Evolutionary conservation across 1,284 basidiomycete genomes (phyloP).

Genomic region (Ganoderma sinense): DNA sequence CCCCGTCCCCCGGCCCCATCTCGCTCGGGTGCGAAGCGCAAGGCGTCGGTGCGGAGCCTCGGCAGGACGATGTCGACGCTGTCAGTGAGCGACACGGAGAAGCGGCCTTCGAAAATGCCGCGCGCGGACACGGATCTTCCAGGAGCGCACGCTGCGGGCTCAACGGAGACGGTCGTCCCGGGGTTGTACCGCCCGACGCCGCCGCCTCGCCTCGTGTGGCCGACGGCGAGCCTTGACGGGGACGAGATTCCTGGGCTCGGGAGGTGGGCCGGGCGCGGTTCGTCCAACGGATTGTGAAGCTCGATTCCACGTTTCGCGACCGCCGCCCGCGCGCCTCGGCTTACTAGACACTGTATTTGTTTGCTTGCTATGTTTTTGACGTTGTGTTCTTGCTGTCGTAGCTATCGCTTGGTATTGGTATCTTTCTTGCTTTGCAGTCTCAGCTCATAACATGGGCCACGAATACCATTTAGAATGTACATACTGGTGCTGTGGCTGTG

Average conservation of each 20-base stretch:
- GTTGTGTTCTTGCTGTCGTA: background rate
- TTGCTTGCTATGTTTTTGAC: background rate
- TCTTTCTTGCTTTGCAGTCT: background rate
- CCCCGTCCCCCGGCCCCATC: background rate
- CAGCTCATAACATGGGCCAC: background rate
- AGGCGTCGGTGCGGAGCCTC: background rate
- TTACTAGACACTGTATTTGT: too few relatives aligned
- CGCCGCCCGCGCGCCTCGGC: too few relatives aligned
- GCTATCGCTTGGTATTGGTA: background rate
- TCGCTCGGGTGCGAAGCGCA: background rate
- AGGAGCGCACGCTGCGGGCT: background rate
- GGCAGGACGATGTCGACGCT: background rate
- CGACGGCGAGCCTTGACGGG: background rate
- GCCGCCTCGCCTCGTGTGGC: background rate
- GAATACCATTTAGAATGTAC: too few relatives aligned
- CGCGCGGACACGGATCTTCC: background rate
- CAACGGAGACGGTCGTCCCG: background rate
- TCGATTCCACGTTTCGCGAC: too few relatives aligned
- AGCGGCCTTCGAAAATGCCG: background rate
- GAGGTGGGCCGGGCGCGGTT: background rate
- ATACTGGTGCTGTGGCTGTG: too few relatives aligned
- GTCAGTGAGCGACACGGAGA: background rate
- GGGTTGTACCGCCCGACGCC: background rate
- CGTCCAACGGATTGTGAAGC: background rate
- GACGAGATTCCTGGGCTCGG: slow-evolving; percentile 1